Base-by-base conservation (phyloP, 2,329 filamentous ascomycete genomes). In the Paracoccidioides lutzii region DNA sequence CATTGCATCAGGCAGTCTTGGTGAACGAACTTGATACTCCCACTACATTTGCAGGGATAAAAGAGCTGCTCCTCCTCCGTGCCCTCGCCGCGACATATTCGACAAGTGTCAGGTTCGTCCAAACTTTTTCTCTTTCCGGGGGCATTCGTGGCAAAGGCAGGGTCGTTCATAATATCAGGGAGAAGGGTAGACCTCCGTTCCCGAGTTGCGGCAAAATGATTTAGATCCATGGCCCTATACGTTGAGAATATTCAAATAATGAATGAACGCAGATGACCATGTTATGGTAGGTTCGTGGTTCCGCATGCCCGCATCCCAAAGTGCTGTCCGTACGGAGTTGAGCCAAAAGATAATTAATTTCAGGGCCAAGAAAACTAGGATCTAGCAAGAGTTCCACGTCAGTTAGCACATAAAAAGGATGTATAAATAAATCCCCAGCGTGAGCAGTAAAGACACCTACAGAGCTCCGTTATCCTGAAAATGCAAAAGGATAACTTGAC, bases 1-100 rank as follows among this genome's bases (percentile, higher is more conserved):
- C 93, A 98, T 73, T 97, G 90, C 86, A 98, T 95, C 72, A 98
- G 75, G 70, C 93, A 98, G 69, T 94, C 88, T 72, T 98, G 93
- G 70, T 98, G 93, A 59, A 98, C 93, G 66, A 87, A 95, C 75
- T 95, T 96, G 75, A 98, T 98, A 73, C 91, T 97, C 56, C 93
- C 93, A 67, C 89, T 96, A 76, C 93, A 98, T 77, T 96, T 96
- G 83, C 93, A 98, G 5, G 93, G 93, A 68, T 94, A 93, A 76
- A 95, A 98, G 42, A 98, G 80, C 57, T 89, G 90, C 67, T 97
- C 93, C 3, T 87, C 81, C 3, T 78, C 71, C 1, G 86, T 87
- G 55, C 82, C 89, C 71, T 98, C 94, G 53, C 88, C 89, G 63
- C 94, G 83, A 73, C 93, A 98, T 76, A 98, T 98, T 59, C 93